Evolutionary conservation across 2,329 filamentous ascomycete species (phyloP).

Genomic region (Cordyceps cateniannulata): DNA sequence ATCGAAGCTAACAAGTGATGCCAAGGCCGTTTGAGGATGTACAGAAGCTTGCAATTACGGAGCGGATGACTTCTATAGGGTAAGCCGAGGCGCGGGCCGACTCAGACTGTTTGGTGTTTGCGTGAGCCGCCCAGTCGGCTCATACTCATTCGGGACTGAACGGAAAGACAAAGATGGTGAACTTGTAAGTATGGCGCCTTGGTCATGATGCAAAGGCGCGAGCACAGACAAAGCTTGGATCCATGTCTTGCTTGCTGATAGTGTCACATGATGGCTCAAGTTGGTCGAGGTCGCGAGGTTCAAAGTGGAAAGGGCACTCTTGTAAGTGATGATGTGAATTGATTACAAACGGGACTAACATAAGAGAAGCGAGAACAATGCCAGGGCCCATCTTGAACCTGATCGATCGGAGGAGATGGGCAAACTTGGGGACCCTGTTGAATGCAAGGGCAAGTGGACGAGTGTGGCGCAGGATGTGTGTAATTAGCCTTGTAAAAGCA

Average conservation of each 20-base stretch:
- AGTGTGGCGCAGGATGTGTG: too few species aligned
- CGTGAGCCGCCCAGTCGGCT: background rate
- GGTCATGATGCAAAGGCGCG: background rate
- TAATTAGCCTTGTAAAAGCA: too few species aligned
- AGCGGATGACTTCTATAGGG: background rate
- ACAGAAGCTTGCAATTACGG: background rate
- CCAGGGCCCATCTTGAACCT: too few species aligned
- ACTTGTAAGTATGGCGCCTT: background rate
- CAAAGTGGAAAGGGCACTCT: background rate
- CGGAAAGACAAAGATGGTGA: background rate
- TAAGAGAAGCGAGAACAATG: too few species aligned
- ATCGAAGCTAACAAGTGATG: background rate
- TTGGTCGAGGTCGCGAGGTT: background rate
- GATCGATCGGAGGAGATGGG: too few species aligned
- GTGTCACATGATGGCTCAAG: background rate
- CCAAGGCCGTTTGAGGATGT: background rate
- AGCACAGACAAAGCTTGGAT: background rate
- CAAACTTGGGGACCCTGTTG: too few species aligned
- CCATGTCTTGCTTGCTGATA: background rate
- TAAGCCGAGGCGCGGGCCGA: background rate
- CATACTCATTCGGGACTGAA: background rate
- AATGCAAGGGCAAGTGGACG: too few species aligned
- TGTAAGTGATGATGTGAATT: background rate
- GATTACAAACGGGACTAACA: too few species aligned
- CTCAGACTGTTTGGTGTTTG: background rate